Base-by-base conservation (phyloP, 352 stramenopile genomes). In the Phytophthora sojae region DNA sequence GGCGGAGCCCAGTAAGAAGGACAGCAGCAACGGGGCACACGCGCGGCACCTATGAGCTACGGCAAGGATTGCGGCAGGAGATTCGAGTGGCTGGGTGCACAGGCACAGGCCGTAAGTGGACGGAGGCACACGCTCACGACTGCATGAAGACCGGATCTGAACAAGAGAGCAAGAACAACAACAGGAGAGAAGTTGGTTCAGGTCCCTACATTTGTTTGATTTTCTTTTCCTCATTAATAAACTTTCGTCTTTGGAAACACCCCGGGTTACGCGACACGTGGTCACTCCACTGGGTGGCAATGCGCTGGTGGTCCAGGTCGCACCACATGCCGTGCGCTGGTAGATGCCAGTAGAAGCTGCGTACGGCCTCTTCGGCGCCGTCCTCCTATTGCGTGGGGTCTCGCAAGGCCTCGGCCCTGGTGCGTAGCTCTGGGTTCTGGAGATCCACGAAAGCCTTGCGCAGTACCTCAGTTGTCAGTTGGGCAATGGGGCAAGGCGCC, bases 271-370 rank as follows among this genome's bases (percentile, higher is more conserved):
- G 35, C 35, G 35, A 44, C 35, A 44, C 25, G 25, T 4, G 25
- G 25, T 73, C 62, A 52, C 67, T 74, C 71, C 71, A 85, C 53
- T 74, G 76, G 3, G 66, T 59, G 4, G 78, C 72, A 52, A 76
- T 76, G 6, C 58, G 71, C 12, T 72, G 47, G 25, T 73, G 66
- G 45, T 74, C 63, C 44, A 79, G 54, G 47, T 79, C 72, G 39
- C 72, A 98, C 19, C 82, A 73, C 93, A 98, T 98, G 42, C 83
- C 82, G 30, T 96, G 79, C 14, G 92, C 44, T 12, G 90, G 92
- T 32, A 98, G 72, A 52, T 90, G 71, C 15, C 79, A 74, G 47
- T 97, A 95, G 69, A 98, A 98, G 53, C 85, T 80, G 49, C 86
- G 45, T 7, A 98, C 80, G 1, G 91, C 95, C 47, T 80, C 79